Evolutionary conservation across 2,329 filamentous ascomycete genomes (phyloP), one percentile per base, ranked within the genome.

Genomic region (Neoascochyta sp.): DNA sequence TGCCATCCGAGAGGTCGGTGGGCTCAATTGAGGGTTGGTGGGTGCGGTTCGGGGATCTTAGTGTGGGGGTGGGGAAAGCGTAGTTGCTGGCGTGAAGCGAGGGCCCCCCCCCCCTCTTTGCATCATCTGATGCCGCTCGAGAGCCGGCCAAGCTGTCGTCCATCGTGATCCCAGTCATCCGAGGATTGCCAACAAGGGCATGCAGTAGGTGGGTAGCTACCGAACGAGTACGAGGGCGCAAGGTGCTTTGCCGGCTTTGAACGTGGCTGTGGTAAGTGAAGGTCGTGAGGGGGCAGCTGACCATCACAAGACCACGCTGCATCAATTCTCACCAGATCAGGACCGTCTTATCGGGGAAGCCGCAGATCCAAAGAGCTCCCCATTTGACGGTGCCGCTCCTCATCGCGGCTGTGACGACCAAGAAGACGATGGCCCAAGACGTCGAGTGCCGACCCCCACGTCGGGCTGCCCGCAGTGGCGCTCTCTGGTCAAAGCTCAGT

Each of bases 31-130:
- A 52, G 54, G 47, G 52, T 55, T 58, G 51, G 44, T 51, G 54
- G 47, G 40, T 32, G 50, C 41, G 40, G 48, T 49, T 59, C 41
- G 50, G 49, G 47, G 29, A 40, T 42, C 34, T 29, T 58, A 60
- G 59, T 57, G 59, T 62, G 58, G 59, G 58, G 59, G 59, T 60
- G 57, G 54, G 52, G 55, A 43, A 41, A 42, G 43, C 22, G 40
- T 43, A 36, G 39, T 32, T 39, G 35, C 26, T 43, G 39, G 39
- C 36, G 35, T 36, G 34, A 37, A 43, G 20, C 39, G 36, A 34
- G 33, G 34, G 37, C 33, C 35, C 38, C 28, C 32, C 29, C 37
- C 36, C 36, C 34, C 40, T 43, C 41, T 47, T 45, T 39, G 41
- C 49, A 56, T 59, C 57, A 62, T 63, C 57, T 63, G 57, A 60